Base-by-base conservation (phyloP, 495 filamentous ascomycete species). In the Thozetella sp. region DNA sequence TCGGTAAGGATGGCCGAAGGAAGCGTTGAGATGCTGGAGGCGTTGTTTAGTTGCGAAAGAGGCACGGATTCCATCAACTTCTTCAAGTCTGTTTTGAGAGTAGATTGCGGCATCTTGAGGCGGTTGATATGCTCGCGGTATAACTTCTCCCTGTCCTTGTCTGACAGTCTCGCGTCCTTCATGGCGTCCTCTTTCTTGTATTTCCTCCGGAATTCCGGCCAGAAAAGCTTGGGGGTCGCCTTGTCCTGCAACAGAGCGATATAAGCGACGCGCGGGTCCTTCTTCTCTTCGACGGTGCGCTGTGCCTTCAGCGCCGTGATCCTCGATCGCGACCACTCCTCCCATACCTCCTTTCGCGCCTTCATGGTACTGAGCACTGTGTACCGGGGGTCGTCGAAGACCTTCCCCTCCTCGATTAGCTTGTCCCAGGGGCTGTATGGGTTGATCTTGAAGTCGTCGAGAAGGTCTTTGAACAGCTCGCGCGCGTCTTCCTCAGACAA, bases 381-480 rank as follows among this genome's bases (percentile, higher is more conserved):
- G 72, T 98, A 98, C 54, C 95, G 85, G 25, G 86, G 81, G 73
- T 99, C 95, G 56, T 95, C 86, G 25, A 97, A 81, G 53, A 99
- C 83, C 22, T 83, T 85, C n/a, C 87, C 90, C 59, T 94, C 88
- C 60, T 93, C 89, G 34, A 96, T 82, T 2, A 96, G 72, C 34
- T 87, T 91, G 46, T 98, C 95, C 92, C 93, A 99, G 6, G 92
- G 85, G n/a, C 84, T 86, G 78, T 93, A 99, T 0, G 96, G 96
- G 63, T 86, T 95, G 63, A 97, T 88, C 34, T 80, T 76, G 66
- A 84, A 85, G 66, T 97, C 94, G 63, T 90, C 85, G 6, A 99
- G 83, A 56, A 99, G 77, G 73, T 97, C 92, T 53, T 88, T 87
- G 79, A 97, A 97, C 0, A 96, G 80, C 6, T 86, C 88, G 22